A percentile compares a stretch with the other conserved stretches of the same genome.
Evolutionary conservation across 495 filamentous ascomycete genomes (phyloP).

Genomic region (Parathielavia hyrcaniae): DNA sequence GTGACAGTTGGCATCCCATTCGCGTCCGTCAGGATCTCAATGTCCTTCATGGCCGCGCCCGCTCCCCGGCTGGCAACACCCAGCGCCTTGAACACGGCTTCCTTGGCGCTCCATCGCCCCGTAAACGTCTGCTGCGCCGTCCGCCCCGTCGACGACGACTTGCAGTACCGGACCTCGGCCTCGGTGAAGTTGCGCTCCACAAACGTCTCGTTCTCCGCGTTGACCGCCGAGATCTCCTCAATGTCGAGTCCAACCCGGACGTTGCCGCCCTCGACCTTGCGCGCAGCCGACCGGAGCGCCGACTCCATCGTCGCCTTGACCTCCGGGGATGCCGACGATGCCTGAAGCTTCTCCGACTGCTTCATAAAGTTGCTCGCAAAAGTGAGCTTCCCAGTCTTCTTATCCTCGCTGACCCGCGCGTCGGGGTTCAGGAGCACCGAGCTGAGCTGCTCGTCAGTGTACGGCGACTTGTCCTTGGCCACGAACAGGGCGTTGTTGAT

Average conservation of each 20-base stretch:
- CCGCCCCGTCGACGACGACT: slow-evolving; percentile 51
- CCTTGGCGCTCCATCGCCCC: slow-evolving; percentile 93
- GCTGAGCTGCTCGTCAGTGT: slow-evolving; percentile 77
- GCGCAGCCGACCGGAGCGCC: slow-evolving; percentile 50
- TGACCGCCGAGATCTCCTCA: slow-evolving; percentile 75
- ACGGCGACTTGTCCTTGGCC: slow-evolving; percentile 85
- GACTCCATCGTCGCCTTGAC: slow-evolving; percentile 63
- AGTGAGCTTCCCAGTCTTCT: slow-evolving; percentile 69
- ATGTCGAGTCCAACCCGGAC: slow-evolving; percentile 91
- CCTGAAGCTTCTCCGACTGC: slow-evolving; percentile 39
- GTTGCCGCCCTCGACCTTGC: slow-evolving; percentile 59
- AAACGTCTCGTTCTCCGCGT: slow-evolving; percentile 89
- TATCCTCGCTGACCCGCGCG: slow-evolving; percentile 75
- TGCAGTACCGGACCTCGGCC: slow-evolving; percentile 77
- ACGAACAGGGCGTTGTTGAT: slow-evolving; percentile 97
- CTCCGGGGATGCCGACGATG: slow-evolving; percentile 18
- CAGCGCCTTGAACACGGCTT: slow-evolving; percentile 97
- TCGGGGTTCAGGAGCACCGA: slow-evolving; percentile 92
- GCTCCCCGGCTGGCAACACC: slow-evolving; percentile 80
- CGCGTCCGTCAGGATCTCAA: slow-evolving; percentile 78
- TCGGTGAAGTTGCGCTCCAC: slow-evolving; percentile 89
- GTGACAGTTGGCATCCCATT: slow-evolving; percentile 76
- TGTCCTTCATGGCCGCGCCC: slow-evolving; percentile 84
- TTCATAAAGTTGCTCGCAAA: slow-evolving; percentile 63
- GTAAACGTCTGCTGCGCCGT: slow-evolving; percentile 79